A percentile compares a stretch with the other conserved stretches of the same genome.
Evolutionary conservation across 345 rosid genomes (phyloP).

Genomic region (Clausena lansium): DNA sequence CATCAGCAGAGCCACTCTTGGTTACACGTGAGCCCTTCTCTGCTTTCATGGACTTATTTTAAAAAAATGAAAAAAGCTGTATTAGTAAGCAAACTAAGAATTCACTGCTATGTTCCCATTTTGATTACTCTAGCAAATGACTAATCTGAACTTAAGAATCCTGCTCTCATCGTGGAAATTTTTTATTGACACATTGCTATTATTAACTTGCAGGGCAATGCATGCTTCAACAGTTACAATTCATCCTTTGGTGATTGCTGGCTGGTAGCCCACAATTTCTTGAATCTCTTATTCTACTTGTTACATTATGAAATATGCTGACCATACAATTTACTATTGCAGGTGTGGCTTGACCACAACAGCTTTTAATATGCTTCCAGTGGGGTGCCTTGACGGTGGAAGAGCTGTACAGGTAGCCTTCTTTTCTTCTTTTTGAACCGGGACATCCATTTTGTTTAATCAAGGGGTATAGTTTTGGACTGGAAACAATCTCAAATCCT

Average conservation of each 20-base stretch:
- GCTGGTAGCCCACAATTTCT: constrained; percentile 57
- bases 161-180: neutral
- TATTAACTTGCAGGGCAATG: constrained; percentile 60
- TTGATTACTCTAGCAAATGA: constrained; percentile 6
- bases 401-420: constrained; percentile 81
- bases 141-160: neutral
- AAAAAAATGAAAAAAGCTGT: neutral
- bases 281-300: constrained; percentile 12
- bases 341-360: constrained; percentile 98
- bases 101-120: neutral
- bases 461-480: neutral
- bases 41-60: constrained; percentile 22
- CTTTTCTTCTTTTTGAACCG: neutral
- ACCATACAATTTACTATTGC: constrained; percentile 18
- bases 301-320: constrained; percentile 9
- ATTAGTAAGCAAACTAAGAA: neutral
- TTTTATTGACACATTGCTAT: constrained; percentile 16
- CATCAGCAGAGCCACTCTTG: constrained; percentile 87
- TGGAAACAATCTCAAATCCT: neutral
- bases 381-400: constrained; percentile 96
- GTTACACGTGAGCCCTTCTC: constrained; percentile 66
- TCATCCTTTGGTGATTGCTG: constrained; percentile 94
- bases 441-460: neutral
- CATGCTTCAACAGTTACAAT: constrained; percentile 82
- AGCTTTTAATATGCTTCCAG: constrained; percentile 94